These are phyloP conservation scores for Coemansia sp. DNA, from an alignment of 192 early-diverging fungal genomes.

Conservation along the genomic window DNA sequence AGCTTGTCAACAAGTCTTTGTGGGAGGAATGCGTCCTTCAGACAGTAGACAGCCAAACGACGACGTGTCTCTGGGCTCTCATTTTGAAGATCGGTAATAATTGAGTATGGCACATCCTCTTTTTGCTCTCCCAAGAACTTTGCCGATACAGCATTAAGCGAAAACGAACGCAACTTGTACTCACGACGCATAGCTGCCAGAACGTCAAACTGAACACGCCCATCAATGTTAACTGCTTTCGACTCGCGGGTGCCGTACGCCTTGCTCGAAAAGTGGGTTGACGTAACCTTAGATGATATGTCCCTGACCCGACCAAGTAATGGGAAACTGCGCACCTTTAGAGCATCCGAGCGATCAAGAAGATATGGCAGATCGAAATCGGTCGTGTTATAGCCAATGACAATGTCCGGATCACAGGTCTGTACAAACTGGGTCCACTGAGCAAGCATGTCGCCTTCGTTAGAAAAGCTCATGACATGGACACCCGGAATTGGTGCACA, in stretches of 20 bases:
- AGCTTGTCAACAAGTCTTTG: slow-evolving; percentile 94
- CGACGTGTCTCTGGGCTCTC: slow-evolving; percentile 92
- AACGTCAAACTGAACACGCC: slow-evolving; percentile 90
- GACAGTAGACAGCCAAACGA: slow-evolving; percentile 92
- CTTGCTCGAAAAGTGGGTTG: slow-evolving; percentile 77
- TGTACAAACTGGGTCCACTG: slow-evolving; percentile 86
- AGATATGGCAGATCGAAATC: slow-evolving; percentile 98
- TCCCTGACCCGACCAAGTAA: slow-evolving; percentile 74
- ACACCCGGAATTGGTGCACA: slow-evolving; percentile 92
- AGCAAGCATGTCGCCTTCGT: slow-evolving; percentile 74
- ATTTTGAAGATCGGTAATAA: slow-evolving; percentile 96
- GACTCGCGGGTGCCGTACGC: slow-evolving; percentile 91
- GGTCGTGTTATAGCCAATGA: slow-evolving; percentile 95
- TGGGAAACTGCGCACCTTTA: slow-evolving; percentile 74
- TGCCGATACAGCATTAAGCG: slow-evolving; percentile 93
- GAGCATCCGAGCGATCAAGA: slow-evolving; percentile 79
- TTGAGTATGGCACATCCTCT: slow-evolving; percentile 98
- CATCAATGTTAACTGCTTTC: slow-evolving; percentile 86
- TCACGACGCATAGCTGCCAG: slow-evolving; percentile 93
- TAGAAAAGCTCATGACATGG: slow-evolving; percentile 76
- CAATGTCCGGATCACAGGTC: slow-evolving; percentile 86
- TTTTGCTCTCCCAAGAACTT: slow-evolving; percentile 97
- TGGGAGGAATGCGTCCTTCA: slow-evolving; percentile 96
- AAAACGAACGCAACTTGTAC: slow-evolving; percentile 92
- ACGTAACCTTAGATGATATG: slow-evolving; percentile 24